Evolutionary conservation across 73 alveolate genomes (phyloP).

Genomic region (Diophrys appendiculata): DNA sequence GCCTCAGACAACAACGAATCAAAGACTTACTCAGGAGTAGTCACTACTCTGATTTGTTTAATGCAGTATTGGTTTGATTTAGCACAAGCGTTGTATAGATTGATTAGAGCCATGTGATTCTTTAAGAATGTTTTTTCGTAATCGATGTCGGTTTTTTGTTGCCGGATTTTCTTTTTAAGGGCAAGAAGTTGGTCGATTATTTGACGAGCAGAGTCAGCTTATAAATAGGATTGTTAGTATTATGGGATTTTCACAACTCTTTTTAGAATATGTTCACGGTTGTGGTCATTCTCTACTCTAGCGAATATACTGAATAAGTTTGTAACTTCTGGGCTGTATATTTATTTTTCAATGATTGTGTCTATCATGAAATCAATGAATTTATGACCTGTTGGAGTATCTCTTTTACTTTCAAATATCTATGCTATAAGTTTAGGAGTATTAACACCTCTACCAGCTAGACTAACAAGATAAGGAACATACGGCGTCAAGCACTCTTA

Average conservation of each 20-base stretch:
- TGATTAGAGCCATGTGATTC: conserved; percentile 8
- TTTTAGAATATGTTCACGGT: conserved; percentile 19
- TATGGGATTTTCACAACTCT: conserved; percentile 22
- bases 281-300: not conserved
- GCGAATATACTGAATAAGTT: too few relatives aligned
- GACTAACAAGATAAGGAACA: conserved; percentile 29
- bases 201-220: conserved; percentile 7
- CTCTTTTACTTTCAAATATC: conserved; percentile 16
- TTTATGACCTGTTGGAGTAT: conserved; percentile 8
- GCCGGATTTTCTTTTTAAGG: conserved; percentile 21
- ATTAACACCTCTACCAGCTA: conserved; percentile 28
- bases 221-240: conserved; percentile 18
- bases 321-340: conserved; percentile 38
- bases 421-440: conserved; percentile 33
- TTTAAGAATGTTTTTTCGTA: conserved; percentile 9
- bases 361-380: conserved; percentile 38
- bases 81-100: too few relatives aligned
- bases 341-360: conserved; percentile 5
- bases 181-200: too few relatives aligned
- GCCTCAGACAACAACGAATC: conserved; percentile 45
- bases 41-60: too few relatives aligned
- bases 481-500: conserved; percentile 35
- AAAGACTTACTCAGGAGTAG: conserved; percentile 24
- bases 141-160: conserved; percentile 4
- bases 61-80: too few relatives aligned